Conservation (phyloP, 371 early-diverging fungal genomes). For the Smittium culicis region DNA sequence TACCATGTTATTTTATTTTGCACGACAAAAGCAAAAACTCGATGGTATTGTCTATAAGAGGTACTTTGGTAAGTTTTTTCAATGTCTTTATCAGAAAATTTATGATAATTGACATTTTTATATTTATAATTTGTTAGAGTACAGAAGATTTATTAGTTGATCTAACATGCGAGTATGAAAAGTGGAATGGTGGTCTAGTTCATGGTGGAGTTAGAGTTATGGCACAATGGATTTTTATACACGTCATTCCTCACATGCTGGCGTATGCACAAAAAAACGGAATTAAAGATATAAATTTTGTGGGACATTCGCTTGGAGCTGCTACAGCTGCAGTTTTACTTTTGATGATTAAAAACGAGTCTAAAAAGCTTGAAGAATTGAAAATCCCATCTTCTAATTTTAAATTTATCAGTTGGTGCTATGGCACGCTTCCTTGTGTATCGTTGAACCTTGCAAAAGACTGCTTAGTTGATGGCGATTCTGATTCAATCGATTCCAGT, state of each 20-base stretch:
- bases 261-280: constrained; percentile 46
- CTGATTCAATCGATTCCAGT: neutral
- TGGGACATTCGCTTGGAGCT: constrained; percentile 75
- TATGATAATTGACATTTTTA: neutral
- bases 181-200: constrained; percentile 73
- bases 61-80: constrained; percentile 36
- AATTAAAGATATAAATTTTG: constrained; percentile 39
- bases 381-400: constrained; percentile 14
- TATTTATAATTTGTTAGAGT: constrained; percentile 38
- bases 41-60: constrained; percentile 62
- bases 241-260: constrained; percentile 51
- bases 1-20: constrained; percentile 66
- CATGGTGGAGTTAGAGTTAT: constrained; percentile 69
- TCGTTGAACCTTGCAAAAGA: constrained; percentile 50
- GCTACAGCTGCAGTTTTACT: constrained; percentile 62
- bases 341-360: constrained; percentile 52
- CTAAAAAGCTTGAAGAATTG: constrained; percentile 24
- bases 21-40: constrained; percentile 51
- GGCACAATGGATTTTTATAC: constrained; percentile 60
- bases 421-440: constrained; percentile 49
- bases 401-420: constrained; percentile 40
- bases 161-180: constrained; percentile 69
- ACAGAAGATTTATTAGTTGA: constrained; percentile 71
- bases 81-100: too few relatives aligned
- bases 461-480: constrained; percentile 34